Base-by-base conservation (phyloP, 2,329 filamentous ascomycete genomes). In the Talaromyces rugulosus region DNA sequence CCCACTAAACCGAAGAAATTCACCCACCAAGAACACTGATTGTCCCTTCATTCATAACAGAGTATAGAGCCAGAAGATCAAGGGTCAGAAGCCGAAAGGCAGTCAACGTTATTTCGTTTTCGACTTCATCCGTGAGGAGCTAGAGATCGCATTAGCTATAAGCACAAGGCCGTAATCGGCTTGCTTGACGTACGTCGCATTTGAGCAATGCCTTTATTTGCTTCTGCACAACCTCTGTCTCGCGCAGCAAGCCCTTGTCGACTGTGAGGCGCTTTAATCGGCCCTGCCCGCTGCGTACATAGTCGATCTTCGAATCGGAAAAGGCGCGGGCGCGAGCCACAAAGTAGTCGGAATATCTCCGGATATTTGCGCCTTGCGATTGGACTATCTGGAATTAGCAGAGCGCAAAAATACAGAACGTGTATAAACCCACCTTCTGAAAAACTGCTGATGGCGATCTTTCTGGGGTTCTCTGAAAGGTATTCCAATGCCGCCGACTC, bases 61-160 rank as follows among this genome's bases (percentile, higher is more conserved):
- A 92, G 79, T 96, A 99, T 60, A 99, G 81, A 14, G 91, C 88
- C 64, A 99, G 78, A 42, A 99, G 82, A 75, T 99, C 95, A 70
- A 96, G 82, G 23, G 96, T 96, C 59, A 99, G 81, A 65, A 99
- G 82, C 62, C 95, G 87, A 73, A 98, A 99, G 31, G 96, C 93
- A 9, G 92, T 96, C 67, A 98, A 84, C 9, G 92, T 96, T 68
- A 99, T 98, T 76, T 99, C 95, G 72, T 98, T 99, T 73, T 97
- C 93, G 7, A 90, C 87, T 69, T 98, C 95, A 66, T 89, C 86
- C 57, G 92, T 89, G 72, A 98, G 85, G 58, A 97, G 87, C 91
- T 93, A 71, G 34, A 53, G 12, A 53, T 30, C 50, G 4, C 16
- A 23, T 53, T 53, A 53, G 30, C 44, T 30, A 52, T 69, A 58